These are phyloP conservation scores for Colletotrichum sublineola DNA, from an alignment of 2,329 filamentous ascomycete species.

Conservation along the genomic window DNA sequence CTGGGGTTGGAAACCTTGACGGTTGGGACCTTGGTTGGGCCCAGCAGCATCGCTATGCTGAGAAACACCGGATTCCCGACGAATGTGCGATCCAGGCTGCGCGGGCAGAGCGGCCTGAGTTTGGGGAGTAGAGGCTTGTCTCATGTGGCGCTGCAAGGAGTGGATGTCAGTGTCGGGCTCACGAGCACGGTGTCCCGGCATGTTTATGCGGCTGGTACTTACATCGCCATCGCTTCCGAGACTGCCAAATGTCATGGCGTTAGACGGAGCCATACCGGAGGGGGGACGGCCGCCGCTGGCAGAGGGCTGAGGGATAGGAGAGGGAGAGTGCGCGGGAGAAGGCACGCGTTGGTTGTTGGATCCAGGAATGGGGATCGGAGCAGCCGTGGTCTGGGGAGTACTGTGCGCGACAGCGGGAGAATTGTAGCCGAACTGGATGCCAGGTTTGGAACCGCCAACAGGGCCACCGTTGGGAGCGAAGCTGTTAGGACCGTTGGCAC, in stretches of 20 bases:
- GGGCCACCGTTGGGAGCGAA: slow-evolving; percentile 82
- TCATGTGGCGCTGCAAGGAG: slow-evolving; percentile 73
- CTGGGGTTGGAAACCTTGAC: slow-evolving; percentile 65
- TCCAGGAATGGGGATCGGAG: slow-evolving; percentile 73
- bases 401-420: slow-evolving; percentile 77
- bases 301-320: slow-evolving; percentile 90
- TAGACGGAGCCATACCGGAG: slow-evolving; percentile 76
- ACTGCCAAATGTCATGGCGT: slow-evolving; percentile 85
- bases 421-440: slow-evolving; percentile 87
- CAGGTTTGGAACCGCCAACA: slow-evolving; percentile 69
- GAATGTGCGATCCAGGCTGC: slow-evolving; percentile 79
- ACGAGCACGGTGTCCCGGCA: background rate
- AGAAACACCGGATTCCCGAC: slow-evolving; percentile 75
- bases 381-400: slow-evolving; percentile 70
- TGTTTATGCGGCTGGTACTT: slow-evolving; percentile 57
- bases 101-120: slow-evolving; percentile 71
- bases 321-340: slow-evolving; percentile 89
- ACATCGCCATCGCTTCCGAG: slow-evolving; percentile 85
- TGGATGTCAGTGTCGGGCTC: slow-evolving; percentile 6
- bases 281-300: slow-evolving; percentile 89
- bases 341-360: slow-evolving; percentile 74
- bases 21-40: slow-evolving; percentile 69
- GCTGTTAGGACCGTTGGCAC: slow-evolving; percentile 81
- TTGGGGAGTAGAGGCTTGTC: slow-evolving; percentile 71
- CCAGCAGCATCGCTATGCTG: slow-evolving; percentile 70